Evolutionary conservation across 2,329 filamentous ascomycete genomes (phyloP), one percentile per base, ranked within the genome.

Genomic region (Diplodia scrobiculata): DNA sequence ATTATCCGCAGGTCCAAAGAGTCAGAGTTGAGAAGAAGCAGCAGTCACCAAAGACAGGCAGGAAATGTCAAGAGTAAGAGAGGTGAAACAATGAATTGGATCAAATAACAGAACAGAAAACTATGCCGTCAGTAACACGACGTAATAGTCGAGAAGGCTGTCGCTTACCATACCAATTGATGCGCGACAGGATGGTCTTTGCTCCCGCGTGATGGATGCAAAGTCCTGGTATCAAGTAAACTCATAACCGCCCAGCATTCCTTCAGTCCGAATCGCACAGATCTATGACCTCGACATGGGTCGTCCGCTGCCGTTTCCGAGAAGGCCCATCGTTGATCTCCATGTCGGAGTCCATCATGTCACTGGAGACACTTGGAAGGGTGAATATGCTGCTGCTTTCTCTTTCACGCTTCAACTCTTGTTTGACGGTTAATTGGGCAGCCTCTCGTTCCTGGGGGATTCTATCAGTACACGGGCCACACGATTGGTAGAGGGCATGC

Each of bases 201-300:
- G 3, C 34, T 36, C 7, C 17, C 41, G 41, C 13, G 6, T 45
- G 41, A n/a, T 45, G n/a, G 41, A n/a, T 45, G n/a, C 38, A n/a
- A 45, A 45, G 38, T 9, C 38, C 38, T 45, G 38, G 38, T 45
- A 45, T 45, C 41, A 45, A 45, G 19, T 45, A 19, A 19, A 19
- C 6, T 45, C 41, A 45, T 45, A 19, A 10, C 6, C 41, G 41
- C n/a, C n/a, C n/a, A 19, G 9, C 34, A 36, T 36, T 9, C 41
- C n/a, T 45, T 45, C n/a, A 62, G 17, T 62, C 58, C n/a, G 58
- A 62, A 50, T 62, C 58, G 5, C 58, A 62, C 3, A 62, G 21
- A 9, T 62, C 58, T 36, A 62, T 62, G 11, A 62, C 45, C 45
- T 62, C 58, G 1, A 50, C 45, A 19, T 48, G 58, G 5, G 29